Evolutionary conservation across 345 rosid genomes (phyloP), one percentile per base, ranked within the genome.

Genomic region (Garcia nutans): DNA sequence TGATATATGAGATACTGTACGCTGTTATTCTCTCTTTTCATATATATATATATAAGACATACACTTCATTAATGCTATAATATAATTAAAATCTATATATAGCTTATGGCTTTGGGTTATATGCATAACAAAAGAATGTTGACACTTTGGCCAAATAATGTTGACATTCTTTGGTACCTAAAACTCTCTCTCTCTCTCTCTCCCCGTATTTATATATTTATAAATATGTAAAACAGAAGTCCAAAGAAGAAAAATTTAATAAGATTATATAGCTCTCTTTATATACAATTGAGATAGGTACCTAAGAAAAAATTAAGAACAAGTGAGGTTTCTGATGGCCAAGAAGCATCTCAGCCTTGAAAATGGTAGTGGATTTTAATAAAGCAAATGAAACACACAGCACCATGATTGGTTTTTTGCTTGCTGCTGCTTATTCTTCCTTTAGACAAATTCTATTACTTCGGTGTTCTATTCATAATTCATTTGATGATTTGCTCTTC

Each of bases 81-180:
- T 31, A 31, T 31, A 31, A 31, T 3, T 31, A 31, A 31, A n/a
- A n/a, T 31, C 37, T 3, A 31, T 31, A 31, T 31, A 42, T 52
- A 52, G 16, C 74, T 50, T 54, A n/a, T 28, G 1, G 31, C 31
- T 28, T 28, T 28, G 31, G 31, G 31, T 28, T 28, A 28, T 28
- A 28, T 37, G 41, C 6, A 77, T 79, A 81, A 71, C 81, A 19
- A 50, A 47, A 79, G 10, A 22, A 72, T 84, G 87, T 79, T 71
- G 80, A 81, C 87, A 84, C n/a, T 41, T 63, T 15, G 0, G n/a
- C 47, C 68, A 11, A 68, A 58, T 70, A 22, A 17, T 77, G 79
- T 62, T 24, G 75, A 37, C 75, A 76, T 70, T 22, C 4, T 22
- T 60, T 20, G 5, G 0, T 2, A 37, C 6, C 41, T 37, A 11